Base-by-base conservation (phyloP, 2,329 filamentous ascomycete genomes). In the Venturia oleaginea region DNA sequence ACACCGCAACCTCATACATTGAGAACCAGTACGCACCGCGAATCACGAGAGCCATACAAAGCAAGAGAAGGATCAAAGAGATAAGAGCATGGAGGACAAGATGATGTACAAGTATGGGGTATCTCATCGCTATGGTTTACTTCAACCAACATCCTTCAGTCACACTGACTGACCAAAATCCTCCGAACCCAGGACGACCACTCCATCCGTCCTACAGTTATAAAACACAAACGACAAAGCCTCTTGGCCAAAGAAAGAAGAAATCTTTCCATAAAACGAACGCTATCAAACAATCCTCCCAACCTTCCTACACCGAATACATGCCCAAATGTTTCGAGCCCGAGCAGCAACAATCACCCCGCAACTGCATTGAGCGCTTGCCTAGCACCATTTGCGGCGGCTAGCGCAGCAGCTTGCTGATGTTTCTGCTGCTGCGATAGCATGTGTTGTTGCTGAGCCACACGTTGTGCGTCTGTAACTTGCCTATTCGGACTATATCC, bases 381-480 rank as follows among this genome's bases (percentile, higher is more conserved):
- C 22, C 62, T 46, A 38, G 62, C 34, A 24, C 51, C 51, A 34
- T 57, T 63, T 15, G 46, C 46, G 22, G 30, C 46, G 15, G 48
- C 62, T 37, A 24, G 30, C 19, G 62, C 62, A 24, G 46, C 34
- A 40, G 51, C 62, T 51, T 62, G 61, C 34, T 63, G 62, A 32
- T 38, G 46, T 32, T 19, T 57, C 24, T 48, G 30, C 22, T 63
- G 62, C 11, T 63, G 27, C 48, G 57, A 19, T 19, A 55, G 22
- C 51, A 63, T 55, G 4, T 55, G 57, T 24, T 37, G 40, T 24
- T 63, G 62, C 51, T 34, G 27, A 15, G 62, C 32, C 34, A 40
- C 34, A 22, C 34, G 46, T 38, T 63, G 62, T 24, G 43, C 42
- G 10, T 63, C 40, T 34, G 62, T 22, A 17, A 34, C 37, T 19